Percentiles rank a stretch among this genome's conserved stretches.
Conservation (phyloP, 1,139 yeast species). For the Keqinozyma sinolaborantium region DNA sequence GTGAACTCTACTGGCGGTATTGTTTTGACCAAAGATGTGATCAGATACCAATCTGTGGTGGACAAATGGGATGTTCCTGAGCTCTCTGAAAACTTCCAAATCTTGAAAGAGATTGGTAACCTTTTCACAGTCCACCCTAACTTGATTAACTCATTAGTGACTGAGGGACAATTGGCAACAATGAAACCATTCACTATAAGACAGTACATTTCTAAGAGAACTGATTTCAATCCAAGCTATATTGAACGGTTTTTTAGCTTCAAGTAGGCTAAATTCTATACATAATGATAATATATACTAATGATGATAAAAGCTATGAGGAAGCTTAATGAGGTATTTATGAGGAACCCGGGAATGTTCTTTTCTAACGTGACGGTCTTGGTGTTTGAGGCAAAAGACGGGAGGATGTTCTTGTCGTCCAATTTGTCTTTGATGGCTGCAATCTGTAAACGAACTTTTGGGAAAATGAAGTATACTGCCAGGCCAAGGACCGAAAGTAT, state of each 20-base stretch:
- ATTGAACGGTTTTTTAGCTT: conserved; percentile 47
- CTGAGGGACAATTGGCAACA: conserved; percentile 75
- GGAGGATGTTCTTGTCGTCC: conserved; percentile 1
- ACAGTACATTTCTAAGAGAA: conserved; percentile 67
- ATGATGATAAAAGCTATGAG: conserved; percentile 1
- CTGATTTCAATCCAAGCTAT: conserved; percentile 61
- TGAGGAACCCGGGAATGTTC: not conserved
- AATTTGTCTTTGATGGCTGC: not conserved
- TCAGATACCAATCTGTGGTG: conserved; percentile 69
- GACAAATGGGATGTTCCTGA: conserved; percentile 68
- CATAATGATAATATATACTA: conserved; percentile 7
- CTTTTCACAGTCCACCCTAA: conserved; percentile 72
- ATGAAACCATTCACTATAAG: conserved; percentile 66
- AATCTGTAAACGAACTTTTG: conserved; percentile 3
- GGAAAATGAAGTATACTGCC: conserved; percentile 7
- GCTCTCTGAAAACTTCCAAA: conserved; percentile 64
- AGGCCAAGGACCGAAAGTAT: conserved; percentile 4
- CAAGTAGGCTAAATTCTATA: conserved; percentile 14
- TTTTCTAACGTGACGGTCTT: not conserved
- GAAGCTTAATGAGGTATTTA: not conserved
- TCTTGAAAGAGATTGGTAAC: conserved; percentile 80
- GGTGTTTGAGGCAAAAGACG: conserved; percentile 2
- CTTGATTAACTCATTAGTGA: conserved; percentile 71
- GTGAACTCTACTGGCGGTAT: conserved; percentile 84
- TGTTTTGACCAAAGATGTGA: conserved; percentile 79